Evolutionary conservation across 768 basidiomycete genomes (phyloP).

Genomic region (Russula lepida): DNA sequence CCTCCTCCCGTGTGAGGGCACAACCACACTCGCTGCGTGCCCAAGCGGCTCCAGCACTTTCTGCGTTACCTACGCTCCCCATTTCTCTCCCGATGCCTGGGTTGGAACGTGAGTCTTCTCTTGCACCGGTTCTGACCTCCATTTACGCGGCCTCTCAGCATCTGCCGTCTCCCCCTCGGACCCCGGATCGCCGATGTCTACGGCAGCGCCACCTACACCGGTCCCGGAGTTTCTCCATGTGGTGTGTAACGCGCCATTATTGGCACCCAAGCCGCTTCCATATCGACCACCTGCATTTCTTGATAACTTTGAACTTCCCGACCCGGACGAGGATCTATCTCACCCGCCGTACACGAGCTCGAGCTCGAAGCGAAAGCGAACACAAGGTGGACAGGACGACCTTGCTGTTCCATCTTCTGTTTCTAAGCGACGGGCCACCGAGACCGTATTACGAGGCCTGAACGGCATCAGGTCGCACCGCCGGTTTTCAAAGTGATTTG

Average conservation of each 20-base stretch:
- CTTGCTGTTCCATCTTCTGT: background rate
- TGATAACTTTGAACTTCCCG: slow-evolving; percentile 55
- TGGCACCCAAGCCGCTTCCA: slow-evolving; percentile 60
- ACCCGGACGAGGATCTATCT: slow-evolving; percentile 61
- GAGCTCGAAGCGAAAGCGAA: slow-evolving; percentile 46
- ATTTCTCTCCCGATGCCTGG: background rate
- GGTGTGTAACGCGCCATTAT: slow-evolving; percentile 58
- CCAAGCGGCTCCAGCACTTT: background rate
- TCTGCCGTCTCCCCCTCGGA: slow-evolving; percentile 39
- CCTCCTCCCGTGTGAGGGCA: background rate
- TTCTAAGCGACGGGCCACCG: slow-evolving; percentile 12
- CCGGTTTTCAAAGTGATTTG: slow-evolving; percentile 8
- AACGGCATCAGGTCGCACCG: slow-evolving; percentile 12
- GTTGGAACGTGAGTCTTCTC: slow-evolving; percentile 28
- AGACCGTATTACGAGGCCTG: slow-evolving; percentile 11
- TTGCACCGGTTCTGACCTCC: background rate
- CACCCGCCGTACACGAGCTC: slow-evolving; percentile 56
- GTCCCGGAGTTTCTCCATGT: slow-evolving; percentile 34
- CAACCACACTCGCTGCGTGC: background rate
- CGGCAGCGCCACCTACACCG: slow-evolving; percentile 26
- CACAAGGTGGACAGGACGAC: slow-evolving; percentile 12
- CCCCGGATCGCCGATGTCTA: slow-evolving; percentile 24
- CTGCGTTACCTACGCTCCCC: slow-evolving; percentile 6
- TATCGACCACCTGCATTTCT: slow-evolving; percentile 64
- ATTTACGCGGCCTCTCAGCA: slow-evolving; percentile 20